Evolutionary conservation across 371 early-diverging fungal genomes (phyloP).

Genomic region (Rhizopus sp.): DNA sequence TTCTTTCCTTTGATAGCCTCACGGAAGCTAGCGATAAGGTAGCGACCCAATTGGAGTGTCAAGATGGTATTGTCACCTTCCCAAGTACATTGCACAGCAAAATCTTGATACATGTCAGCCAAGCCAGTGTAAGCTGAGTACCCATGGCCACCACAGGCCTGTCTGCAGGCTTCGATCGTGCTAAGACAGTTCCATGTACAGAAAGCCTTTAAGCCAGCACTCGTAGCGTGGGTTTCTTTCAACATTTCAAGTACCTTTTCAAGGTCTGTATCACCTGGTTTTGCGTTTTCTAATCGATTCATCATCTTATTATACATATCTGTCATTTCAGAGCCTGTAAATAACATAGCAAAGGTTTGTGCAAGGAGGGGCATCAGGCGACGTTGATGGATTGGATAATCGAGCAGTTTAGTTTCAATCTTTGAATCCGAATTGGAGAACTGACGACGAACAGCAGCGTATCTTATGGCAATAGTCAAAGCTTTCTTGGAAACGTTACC

Average conservation of each 20-base stretch:
- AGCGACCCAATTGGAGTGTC: constrained; percentile 89
- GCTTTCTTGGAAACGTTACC: constrained; percentile 91
- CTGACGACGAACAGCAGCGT: constrained; percentile 91
- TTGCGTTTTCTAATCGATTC: constrained; percentile 67
- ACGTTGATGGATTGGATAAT: constrained; percentile 92
- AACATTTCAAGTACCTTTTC: constrained; percentile 72
- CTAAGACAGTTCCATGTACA: constrained; percentile 90
- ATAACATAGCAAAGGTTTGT: constrained; percentile 89
- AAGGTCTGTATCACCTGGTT: constrained; percentile 68
- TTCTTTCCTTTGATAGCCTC: constrained; percentile 77
- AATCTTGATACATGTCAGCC: constrained; percentile 84
- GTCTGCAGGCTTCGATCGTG: constrained; percentile 90
- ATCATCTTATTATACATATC: constrained; percentile 79
- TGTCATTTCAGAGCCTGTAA: constrained; percentile 83
- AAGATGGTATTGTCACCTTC: constrained; percentile 92
- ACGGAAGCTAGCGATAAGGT: constrained; percentile 80
- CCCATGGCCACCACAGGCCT: constrained; percentile 91
- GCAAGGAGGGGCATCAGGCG: constrained; percentile 90
- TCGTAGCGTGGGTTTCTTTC: constrained; percentile 92
- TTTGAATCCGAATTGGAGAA: constrained; percentile 54
- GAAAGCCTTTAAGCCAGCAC: constrained; percentile 93
- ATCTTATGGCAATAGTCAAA: constrained; percentile 87
- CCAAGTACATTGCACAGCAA: constrained; percentile 95
- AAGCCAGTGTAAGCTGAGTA: constrained; percentile 92
- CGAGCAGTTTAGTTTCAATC: constrained; percentile 86